phyloP scores from a whole-genome alignment of 495 filamentous ascomycete species.

The Penicillium robsamsonii region DNA sequence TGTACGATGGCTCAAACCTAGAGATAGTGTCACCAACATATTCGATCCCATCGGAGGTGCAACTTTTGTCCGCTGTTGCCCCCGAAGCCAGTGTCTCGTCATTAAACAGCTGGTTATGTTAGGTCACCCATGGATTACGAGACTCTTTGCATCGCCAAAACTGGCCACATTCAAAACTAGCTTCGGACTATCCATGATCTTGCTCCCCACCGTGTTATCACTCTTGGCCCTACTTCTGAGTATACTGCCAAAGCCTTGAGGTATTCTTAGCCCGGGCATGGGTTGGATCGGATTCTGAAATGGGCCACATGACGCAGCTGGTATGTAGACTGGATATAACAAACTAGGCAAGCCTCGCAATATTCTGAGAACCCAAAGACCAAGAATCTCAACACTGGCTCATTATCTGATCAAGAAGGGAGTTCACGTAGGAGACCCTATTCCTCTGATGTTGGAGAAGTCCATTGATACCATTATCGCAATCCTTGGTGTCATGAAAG shows the following conservation, averaged over 20 bases:
- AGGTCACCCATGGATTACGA: background rate
- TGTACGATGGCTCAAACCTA: background rate
- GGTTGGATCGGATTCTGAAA: background rate
- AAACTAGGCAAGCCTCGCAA: background rate
- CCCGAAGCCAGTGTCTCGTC: background rate
- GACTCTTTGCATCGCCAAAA: background rate
- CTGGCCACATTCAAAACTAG: background rate
- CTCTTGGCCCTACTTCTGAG: background rate
- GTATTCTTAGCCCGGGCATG: background rate
- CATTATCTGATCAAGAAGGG: background rate
- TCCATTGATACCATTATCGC: conserved; percentile 42
- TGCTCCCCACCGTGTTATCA: background rate
- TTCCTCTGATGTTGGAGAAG: conserved; percentile 48
- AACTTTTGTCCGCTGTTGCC: background rate
- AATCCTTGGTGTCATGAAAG: conserved; percentile 43
- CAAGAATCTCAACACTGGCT: background rate
- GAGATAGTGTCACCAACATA: background rate
- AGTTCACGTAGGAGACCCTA: conserved; percentile 1
- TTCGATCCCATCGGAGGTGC: background rate
- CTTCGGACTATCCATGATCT: background rate
- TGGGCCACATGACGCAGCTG: background rate
- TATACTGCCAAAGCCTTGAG: background rate
- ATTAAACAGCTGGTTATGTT: background rate
- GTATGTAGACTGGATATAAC: background rate
- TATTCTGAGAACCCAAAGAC: background rate